Conservation (phyloP, 1,284 basidiomycete genomes). For the Irpex sp. region DNA sequence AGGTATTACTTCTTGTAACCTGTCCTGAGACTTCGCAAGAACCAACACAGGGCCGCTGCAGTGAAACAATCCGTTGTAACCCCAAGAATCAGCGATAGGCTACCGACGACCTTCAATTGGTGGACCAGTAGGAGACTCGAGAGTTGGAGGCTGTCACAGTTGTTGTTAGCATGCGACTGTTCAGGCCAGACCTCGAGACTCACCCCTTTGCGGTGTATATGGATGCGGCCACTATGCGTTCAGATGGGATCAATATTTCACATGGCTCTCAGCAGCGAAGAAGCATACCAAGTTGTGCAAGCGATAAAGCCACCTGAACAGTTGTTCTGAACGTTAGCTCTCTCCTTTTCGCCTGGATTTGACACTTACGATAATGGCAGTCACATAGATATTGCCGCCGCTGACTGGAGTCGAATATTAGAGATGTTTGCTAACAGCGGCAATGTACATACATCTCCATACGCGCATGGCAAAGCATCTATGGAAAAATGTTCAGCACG, state of each 20-base stretch:
- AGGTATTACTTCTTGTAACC: conserved; percentile 35
- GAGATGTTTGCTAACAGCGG: neutral
- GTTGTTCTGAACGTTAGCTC: neutral
- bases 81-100: conserved; percentile 39
- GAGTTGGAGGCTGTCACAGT: conserved; percentile 1
- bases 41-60: conserved; percentile 47
- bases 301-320: conserved; percentile 39
- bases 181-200: neutral
- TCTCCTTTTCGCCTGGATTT: neutral
- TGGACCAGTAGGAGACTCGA: conserved; percentile 5
- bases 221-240: neutral
- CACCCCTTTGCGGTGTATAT: conserved; percentile 11
- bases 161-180: neutral
- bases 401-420: conserved; percentile 44
- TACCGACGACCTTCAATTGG: conserved; percentile 36
- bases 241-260: neutral
- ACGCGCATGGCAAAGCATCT: conserved; percentile 65
- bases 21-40: conserved; percentile 47
- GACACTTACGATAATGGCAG: conserved; percentile 49
- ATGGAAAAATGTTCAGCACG: neutral
- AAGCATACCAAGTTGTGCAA: conserved; percentile 45
- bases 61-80: conserved; percentile 46
- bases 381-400: conserved; percentile 50
- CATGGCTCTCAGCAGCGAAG: neutral
- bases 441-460: conserved; percentile 56